Percentiles rank a stretch among this genome's conserved stretches.
Conservation (phyloP, 2,329 filamentous ascomycete genomes). For the Neophaeococcomyces mojaviensis region DNA sequence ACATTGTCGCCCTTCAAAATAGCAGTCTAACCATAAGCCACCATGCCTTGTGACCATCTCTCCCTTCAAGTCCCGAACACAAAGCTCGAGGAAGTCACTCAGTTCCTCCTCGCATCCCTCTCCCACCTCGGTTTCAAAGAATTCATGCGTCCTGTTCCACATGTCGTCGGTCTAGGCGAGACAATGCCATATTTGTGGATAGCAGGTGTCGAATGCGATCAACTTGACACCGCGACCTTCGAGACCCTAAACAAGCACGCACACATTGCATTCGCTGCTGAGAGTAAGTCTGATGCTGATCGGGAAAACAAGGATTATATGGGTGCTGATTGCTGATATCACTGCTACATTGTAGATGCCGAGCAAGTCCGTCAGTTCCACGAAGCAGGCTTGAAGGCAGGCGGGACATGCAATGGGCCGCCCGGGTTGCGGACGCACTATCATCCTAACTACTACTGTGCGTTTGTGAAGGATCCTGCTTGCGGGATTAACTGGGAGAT, state of each 20-base stretch:
- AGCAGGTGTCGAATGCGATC: conserved; percentile 6
- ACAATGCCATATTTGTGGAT: conserved; percentile 27
- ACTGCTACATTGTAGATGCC: no score
- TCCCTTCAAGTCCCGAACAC: conserved; percentile 23
- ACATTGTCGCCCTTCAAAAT: no score
- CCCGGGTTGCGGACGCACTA: conserved; percentile 42
- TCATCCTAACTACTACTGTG: conserved; percentile 42
- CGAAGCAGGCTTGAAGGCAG: conserved; percentile 35
- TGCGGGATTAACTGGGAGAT: conserved; percentile 49
- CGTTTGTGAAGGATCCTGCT: conserved; percentile 44
- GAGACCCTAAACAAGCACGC: conserved; percentile 4
- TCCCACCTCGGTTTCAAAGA: conserved; percentile 27
- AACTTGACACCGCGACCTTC: conserved; percentile 12
- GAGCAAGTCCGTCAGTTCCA: conserved; percentile 41
- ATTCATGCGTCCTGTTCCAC: conserved; percentile 22
- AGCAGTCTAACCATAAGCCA: no score
- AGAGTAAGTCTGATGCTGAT: conserved; percentile 8
- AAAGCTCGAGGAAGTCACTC: conserved; percentile 25
- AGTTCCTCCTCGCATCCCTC: conserved; percentile 27
- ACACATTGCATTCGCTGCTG: conserved; percentile 12
- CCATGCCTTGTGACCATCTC: conserved; percentile 35
- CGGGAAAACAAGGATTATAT: neutral
- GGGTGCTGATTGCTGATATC: neutral
- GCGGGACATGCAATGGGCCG: conserved; percentile 43
- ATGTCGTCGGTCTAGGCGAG: conserved; percentile 25